These are phyloP conservation scores for Aspergillus ochraceoroseus DNA, from an alignment of 2,329 filamentous ascomycete genomes.

Conservation along the genomic window DNA sequence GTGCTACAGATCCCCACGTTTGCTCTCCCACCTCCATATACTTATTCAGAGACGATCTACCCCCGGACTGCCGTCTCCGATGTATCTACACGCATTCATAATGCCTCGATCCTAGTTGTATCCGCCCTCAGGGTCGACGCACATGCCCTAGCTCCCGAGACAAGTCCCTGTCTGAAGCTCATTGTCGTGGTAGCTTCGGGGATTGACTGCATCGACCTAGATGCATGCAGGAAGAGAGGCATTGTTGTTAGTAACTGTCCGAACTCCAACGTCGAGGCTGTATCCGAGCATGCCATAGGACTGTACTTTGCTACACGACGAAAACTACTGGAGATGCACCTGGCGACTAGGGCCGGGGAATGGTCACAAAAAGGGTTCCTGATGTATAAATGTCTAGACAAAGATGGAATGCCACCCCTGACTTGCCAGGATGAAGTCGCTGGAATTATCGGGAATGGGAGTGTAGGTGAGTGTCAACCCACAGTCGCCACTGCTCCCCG, in stretches of 20 bases:
- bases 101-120: slow-evolving; percentile 47
- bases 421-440: slow-evolving; percentile 48
- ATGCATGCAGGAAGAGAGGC: slow-evolving; percentile 41
- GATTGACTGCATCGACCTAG: slow-evolving; percentile 46
- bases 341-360: slow-evolving; percentile 32
- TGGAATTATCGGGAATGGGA: slow-evolving; percentile 50
- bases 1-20: slow-evolving; percentile 40
- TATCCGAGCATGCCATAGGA: slow-evolving; percentile 50
- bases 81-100: slow-evolving; percentile 41
- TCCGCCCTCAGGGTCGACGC: slow-evolving; percentile 32
- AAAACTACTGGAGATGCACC: slow-evolving; percentile 39
- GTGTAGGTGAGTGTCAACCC: slow-evolving; percentile 34
- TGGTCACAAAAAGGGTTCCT: slow-evolving; percentile 43
- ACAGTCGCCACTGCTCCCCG: background rate
- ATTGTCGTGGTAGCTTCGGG: slow-evolving; percentile 47
- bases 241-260: slow-evolving; percentile 47
- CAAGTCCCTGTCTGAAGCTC: slow-evolving; percentile 44
- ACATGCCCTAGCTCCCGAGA: slow-evolving; percentile 40
- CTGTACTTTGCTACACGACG: slow-evolving; percentile 48
- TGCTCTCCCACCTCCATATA: slow-evolving; percentile 43
- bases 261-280: slow-evolving; percentile 46
- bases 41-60: slow-evolving; percentile 31
- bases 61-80: slow-evolving; percentile 32
- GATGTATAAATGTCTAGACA: slow-evolving; percentile 27
- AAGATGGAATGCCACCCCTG: slow-evolving; percentile 37